Conservation (phyloP, 768 basidiomycete species). For the Collybia mongolica region DNA sequence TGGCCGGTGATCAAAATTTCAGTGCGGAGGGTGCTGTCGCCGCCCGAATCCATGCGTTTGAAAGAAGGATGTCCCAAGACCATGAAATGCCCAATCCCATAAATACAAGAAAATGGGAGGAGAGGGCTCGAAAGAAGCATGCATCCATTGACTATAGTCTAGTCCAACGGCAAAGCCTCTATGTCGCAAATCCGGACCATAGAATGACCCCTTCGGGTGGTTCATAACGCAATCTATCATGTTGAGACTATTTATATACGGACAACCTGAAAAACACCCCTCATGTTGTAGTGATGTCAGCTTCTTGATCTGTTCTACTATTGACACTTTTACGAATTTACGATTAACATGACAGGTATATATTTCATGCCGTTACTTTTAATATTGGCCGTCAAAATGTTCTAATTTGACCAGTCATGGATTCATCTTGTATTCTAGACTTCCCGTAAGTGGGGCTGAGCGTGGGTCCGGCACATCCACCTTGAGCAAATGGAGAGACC, state of each 20-base stretch:
- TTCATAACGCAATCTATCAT: conserved; percentile 9
- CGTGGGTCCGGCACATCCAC: too few relatives aligned
- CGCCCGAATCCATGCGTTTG: conserved; percentile 54
- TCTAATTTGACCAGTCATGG: too few relatives aligned
- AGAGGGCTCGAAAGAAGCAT: conserved; percentile 29
- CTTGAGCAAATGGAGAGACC: too few relatives aligned
- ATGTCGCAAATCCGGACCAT: conserved; percentile 71
- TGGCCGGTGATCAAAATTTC: conserved; percentile 13
- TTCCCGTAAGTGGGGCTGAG: too few relatives aligned
- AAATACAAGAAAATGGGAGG: conserved; percentile 43
- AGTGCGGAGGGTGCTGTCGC: conserved; percentile 36
- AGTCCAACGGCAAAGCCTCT: conserved; percentile 60
- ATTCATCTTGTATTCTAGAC: too few relatives aligned
- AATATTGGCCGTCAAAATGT: too few relatives aligned
- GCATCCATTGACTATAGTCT: conserved; percentile 60
- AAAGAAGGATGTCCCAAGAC: conserved; percentile 57
- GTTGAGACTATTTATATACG: conserved; percentile 3
- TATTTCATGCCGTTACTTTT: too few relatives aligned
- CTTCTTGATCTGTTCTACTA: too few relatives aligned
- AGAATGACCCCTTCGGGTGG: conserved; percentile 18
- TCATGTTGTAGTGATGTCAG: too few relatives aligned
- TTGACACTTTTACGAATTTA: too few relatives aligned
- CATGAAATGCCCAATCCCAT: conserved; percentile 28
- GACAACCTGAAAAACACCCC: neutral
- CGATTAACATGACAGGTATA: too few relatives aligned